A percentile compares a stretch with the other conserved stretches of the same genome.
Evolutionary conservation across 345 rosid species (phyloP).

Genomic region (Combretum micranthum): DNA sequence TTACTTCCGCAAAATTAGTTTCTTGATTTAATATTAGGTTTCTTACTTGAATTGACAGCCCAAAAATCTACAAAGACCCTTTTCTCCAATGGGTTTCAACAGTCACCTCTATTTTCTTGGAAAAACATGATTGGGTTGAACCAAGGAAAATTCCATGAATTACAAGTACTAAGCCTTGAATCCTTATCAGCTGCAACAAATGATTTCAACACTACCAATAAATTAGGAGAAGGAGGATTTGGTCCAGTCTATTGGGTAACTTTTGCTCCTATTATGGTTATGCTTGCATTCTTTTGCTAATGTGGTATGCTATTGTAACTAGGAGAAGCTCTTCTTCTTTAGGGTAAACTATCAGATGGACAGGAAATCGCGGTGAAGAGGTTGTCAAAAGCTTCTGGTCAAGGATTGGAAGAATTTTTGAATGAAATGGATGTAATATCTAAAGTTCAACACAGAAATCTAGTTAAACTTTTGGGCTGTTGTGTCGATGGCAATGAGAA

Average conservation of each 20-base stretch:
- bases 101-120: too few species aligned
- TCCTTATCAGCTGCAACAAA: conserved; percentile 19
- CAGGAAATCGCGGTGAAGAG: conserved; percentile 29
- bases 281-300: too few species aligned
- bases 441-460: conserved; percentile 25
- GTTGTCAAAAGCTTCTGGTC: conserved; percentile 13
- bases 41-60: too few species aligned
- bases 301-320: too few species aligned
- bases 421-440: conserved; percentile 27
- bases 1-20: too few species aligned
- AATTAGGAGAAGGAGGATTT: conserved; percentile 36
- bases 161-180: conserved; percentile 18
- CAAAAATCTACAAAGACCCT: too few species aligned
- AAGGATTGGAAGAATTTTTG: conserved; percentile 23
- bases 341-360: conserved; percentile 18
- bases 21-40: too few species aligned
- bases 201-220: conserved; percentile 15
- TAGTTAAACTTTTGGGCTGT: conserved; percentile 22
- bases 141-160: conserved; percentile 13
- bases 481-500: conserved; percentile 21
- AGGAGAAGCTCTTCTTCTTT: background rate
- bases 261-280: background rate
- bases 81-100: too few species aligned
- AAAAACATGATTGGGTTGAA: background rate
- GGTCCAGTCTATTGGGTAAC: conserved; percentile 35